phyloP scores from a whole-genome alignment of 331 rosid genomes.

The Phaseolus coccineus region DNA sequence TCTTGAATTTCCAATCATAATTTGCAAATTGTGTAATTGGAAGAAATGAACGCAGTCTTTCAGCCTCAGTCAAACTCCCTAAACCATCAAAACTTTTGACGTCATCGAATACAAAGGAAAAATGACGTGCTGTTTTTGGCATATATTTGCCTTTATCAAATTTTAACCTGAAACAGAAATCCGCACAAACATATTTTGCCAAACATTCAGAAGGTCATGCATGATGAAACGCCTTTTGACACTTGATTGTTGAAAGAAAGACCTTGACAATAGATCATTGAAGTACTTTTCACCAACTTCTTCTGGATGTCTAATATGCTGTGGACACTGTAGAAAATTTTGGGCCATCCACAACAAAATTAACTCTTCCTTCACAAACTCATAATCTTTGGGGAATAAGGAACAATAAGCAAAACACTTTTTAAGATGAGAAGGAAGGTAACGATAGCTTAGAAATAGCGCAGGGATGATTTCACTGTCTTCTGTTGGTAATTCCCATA shows the following conservation, averaged over 20 bases:
- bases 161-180: background rate
- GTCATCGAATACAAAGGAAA: background rate
- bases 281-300: background rate
- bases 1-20: background rate
- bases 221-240: background rate
- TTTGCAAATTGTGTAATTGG: too few species aligned
- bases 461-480: background rate
- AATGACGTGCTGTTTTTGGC: background rate
- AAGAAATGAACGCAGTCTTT: background rate
- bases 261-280: too few species aligned
- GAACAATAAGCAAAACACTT: background rate
- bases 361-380: background rate
- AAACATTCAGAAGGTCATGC: background rate
- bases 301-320: background rate
- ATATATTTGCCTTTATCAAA: background rate
- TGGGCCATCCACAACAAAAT: background rate
- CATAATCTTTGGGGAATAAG: background rate
- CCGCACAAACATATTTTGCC: background rate
- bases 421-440: background rate
- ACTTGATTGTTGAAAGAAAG: too few species aligned
- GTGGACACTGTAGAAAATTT: background rate
- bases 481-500: background rate
- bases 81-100: background rate
- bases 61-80: background rate
- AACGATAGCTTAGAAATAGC: background rate